A percentile compares a stretch with the other conserved stretches of the same genome.
Evolutionary conservation across 2,329 filamentous ascomycete genomes (phyloP).

Genomic region (Huntiella decipiens): DNA sequence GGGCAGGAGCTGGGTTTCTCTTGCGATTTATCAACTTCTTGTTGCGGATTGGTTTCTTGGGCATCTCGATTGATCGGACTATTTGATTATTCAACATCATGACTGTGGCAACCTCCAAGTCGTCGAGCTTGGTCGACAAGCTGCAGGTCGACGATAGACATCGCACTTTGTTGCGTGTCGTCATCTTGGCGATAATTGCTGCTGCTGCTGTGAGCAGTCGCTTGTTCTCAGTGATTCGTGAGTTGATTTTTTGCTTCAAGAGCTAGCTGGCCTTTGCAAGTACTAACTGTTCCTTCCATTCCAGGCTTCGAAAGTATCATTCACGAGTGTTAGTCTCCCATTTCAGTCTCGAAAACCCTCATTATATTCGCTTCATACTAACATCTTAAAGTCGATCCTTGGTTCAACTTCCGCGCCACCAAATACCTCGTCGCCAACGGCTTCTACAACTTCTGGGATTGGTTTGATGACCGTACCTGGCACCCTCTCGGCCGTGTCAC

Average conservation of each 20-base stretch:
- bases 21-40: neutral
- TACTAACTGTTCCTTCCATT: constrained; percentile 17
- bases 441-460: constrained; percentile 99
- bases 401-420: constrained; percentile 98
- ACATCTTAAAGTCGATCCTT: constrained; percentile 43
- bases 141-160: constrained; percentile 16
- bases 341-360: constrained; percentile 4
- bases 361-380: neutral
- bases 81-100: constrained; percentile 1
- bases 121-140: constrained; percentile 14
- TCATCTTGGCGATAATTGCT: constrained; percentile 83
- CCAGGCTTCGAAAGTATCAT: constrained; percentile 96
- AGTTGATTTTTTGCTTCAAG: constrained; percentile 21
- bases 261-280: neutral
- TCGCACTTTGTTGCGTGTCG: constrained; percentile 49
- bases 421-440: constrained; percentile 95
- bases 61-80: no score
- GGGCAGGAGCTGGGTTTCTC: constrained; percentile 7
- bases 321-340: constrained; percentile 69
- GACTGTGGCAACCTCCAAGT: constrained; percentile 7
- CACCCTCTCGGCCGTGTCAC: constrained; percentile 96
- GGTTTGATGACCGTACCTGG: constrained; percentile 99
- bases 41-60: no score
- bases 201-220: constrained; percentile 81
- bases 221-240: constrained; percentile 95